Evolutionary conservation across 495 filamentous ascomycete genomes (phyloP).

Genomic region (Aspergillus taichungensis): DNA sequence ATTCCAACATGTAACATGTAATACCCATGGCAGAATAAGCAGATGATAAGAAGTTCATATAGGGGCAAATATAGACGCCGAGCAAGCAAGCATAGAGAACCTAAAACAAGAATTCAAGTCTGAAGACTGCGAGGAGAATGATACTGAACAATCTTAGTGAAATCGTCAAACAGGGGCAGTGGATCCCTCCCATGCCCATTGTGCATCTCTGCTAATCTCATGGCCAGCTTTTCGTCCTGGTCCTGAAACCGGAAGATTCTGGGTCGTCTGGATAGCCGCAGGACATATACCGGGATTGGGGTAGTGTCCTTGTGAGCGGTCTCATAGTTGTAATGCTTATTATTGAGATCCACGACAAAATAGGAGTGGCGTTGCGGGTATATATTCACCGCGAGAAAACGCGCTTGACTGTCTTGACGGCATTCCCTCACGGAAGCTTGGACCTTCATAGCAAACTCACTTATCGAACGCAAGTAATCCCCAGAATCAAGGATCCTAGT

Average conservation of each 20-base stretch:
- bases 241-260: background rate
- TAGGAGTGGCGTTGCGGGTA: conserved; percentile 3
- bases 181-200: conserved; percentile 9
- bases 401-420: background rate
- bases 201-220: conserved; percentile 5
- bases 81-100: no score
- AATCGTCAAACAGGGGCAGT: conserved; percentile 11
- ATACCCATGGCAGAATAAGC: no score
- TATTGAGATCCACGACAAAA: conserved; percentile 12
- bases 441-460: conserved; percentile 4
- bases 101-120: background rate
- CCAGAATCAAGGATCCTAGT: conserved; percentile 7
- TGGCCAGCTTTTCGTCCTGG: conserved; percentile 1
- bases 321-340: conserved; percentile 11
- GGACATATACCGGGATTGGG: conserved; percentile 7
- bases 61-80: no score
- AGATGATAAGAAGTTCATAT: no score
- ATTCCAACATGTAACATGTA: no score
- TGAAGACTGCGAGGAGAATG: conserved; percentile 2
- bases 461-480: conserved; percentile 6
- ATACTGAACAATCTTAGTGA: conserved; percentile 2
- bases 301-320: conserved; percentile 7
- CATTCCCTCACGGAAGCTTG: background rate
- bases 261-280: conserved; percentile 6
- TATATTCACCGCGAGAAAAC: conserved; percentile 8